Evolutionary conservation across 2,329 filamentous ascomycete species (phyloP).

Genomic region (Diaporthe sp.): DNA sequence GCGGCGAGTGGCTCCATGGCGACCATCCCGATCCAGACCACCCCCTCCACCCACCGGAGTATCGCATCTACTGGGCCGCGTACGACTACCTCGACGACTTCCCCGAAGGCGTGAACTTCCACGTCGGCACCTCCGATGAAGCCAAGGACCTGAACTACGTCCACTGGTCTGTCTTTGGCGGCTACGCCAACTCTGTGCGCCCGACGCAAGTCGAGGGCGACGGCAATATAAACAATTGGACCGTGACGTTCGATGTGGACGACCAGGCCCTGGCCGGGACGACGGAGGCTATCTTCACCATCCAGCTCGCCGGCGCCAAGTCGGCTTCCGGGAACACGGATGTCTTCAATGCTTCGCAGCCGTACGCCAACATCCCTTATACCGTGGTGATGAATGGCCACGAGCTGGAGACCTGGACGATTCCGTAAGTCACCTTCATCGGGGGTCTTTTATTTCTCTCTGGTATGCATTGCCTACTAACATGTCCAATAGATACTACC

Average conservation of each 20-base stretch:
- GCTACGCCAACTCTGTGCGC: slow-evolving; percentile 62
- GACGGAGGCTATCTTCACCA: slow-evolving; percentile 68
- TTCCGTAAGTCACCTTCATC: slow-evolving; percentile 58
- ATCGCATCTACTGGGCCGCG: slow-evolving; percentile 71
- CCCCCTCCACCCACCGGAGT: slow-evolving; percentile 67
- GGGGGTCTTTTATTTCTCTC: too few species aligned
- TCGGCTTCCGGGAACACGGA: slow-evolving; percentile 74
- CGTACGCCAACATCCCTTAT: slow-evolving; percentile 66
- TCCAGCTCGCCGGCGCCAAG: slow-evolving; percentile 74
- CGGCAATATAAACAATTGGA: slow-evolving; percentile 71
- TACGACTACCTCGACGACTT: slow-evolving; percentile 73
- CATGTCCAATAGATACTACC: slow-evolving; percentile 58
- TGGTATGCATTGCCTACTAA: not conserved
- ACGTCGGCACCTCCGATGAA: slow-evolving; percentile 65
- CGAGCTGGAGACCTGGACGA: slow-evolving; percentile 66
- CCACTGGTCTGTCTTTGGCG: slow-evolving; percentile 75
- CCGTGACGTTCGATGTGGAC: slow-evolving; percentile 64
- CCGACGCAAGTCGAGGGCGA: slow-evolving; percentile 58
- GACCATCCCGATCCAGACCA: slow-evolving; percentile 62
- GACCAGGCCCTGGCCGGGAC: slow-evolving; percentile 56
- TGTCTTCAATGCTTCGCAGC: slow-evolving; percentile 66
- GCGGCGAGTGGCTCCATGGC: slow-evolving; percentile 73
- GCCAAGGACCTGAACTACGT: slow-evolving; percentile 71
- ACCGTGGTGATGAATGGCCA: slow-evolving; percentile 56
- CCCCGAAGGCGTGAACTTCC: slow-evolving; percentile 69